Conservation (phyloP, 2,329 filamentous ascomycete genomes). For the Trichoderma lentiforme region DNA sequence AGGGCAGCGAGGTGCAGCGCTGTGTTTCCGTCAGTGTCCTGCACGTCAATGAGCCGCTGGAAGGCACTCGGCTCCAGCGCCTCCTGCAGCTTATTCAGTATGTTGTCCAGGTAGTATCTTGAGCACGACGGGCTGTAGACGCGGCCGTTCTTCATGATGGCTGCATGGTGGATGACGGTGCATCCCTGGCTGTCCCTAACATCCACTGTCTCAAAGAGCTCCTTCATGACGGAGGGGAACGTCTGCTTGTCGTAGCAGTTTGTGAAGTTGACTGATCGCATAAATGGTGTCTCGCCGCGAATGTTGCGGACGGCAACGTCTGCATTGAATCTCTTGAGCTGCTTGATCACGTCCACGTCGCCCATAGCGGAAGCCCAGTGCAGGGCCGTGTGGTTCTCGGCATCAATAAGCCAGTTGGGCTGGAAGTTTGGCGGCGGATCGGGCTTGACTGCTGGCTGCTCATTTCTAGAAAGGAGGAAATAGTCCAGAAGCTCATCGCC, state of each 20-base stretch:
- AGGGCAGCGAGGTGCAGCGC: constrained; percentile 73
- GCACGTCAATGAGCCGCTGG: constrained; percentile 73
- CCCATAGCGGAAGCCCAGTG: constrained; percentile 99
- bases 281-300: constrained; percentile 83
- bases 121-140: constrained; percentile 82
- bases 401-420: constrained; percentile 88
- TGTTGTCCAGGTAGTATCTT: constrained; percentile 87
- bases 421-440: constrained; percentile 83
- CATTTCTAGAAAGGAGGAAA: constrained; percentile 82
- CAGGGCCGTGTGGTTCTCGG: constrained; percentile 85
- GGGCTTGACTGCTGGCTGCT: constrained; percentile 68
- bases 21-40: constrained; percentile 86
- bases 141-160: constrained; percentile 79
- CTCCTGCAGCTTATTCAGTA: constrained; percentile 82
- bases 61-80: constrained; percentile 72
- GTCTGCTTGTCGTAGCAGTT: constrained; percentile 95
- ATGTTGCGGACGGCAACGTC: constrained; percentile 67
- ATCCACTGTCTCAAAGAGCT: constrained; percentile 78
- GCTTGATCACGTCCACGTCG: constrained; percentile 84
- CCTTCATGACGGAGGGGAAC: constrained; percentile 78
- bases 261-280: constrained; percentile 92
- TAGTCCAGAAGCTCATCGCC: constrained; percentile 93
- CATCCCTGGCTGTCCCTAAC: constrained; percentile 75
- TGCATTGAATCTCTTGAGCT: constrained; percentile 78
- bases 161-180: constrained; percentile 92